A percentile compares a stretch with the other conserved stretches of the same genome.
phyloP scores from a whole-genome alignment of 495 filamentous ascomycete species.

The Neohortaea acidophila region DNA sequence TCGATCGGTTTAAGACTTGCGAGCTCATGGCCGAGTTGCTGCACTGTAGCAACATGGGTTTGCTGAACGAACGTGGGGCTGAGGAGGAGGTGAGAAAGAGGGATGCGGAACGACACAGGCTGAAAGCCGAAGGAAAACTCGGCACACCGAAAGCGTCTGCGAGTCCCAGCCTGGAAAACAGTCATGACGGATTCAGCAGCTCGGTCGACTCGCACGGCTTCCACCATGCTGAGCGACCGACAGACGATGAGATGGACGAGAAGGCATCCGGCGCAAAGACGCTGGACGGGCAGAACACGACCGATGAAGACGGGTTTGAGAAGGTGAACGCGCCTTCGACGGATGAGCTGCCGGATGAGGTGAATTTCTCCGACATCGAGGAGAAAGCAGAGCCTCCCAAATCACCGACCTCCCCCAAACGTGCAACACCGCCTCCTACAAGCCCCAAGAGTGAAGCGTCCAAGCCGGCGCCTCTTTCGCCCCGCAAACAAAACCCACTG shows the following conservation, averaged over 20 bases:
- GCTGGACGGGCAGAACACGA: conserved; percentile 58
- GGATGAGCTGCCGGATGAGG: conserved; percentile 49
- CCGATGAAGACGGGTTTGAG: conserved; percentile 90
- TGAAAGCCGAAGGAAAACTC: conserved; percentile 53
- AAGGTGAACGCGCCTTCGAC: conserved; percentile 61
- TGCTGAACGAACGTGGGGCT: conserved; percentile 84
- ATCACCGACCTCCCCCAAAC: neutral
- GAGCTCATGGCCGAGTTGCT: conserved; percentile 96
- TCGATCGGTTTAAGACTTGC: conserved; percentile 97
- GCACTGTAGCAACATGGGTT: conserved; percentile 97
- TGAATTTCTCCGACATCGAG: conserved; percentile 35
- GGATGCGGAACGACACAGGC: conserved; percentile 63
- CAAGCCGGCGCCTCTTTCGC: conserved; percentile 36
- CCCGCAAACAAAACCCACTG: conserved; percentile 11
- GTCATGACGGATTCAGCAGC: conserved; percentile 29
- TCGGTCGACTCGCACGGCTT: conserved; percentile 29
- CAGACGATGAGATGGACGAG: conserved; percentile 19
- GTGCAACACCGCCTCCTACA: no score
- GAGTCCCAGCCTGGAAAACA: conserved; percentile 16
- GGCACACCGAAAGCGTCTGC: conserved; percentile 30
- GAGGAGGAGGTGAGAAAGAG: conserved; percentile 71
- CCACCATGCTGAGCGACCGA: conserved; percentile 32
- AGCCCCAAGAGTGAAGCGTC: conserved; percentile 22
- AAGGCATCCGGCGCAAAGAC: conserved; percentile 32
- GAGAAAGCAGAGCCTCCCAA: conserved; percentile 22